These are phyloP conservation scores for Colletotrichum eremochloae DNA, from an alignment of 2,329 filamentous ascomycete genomes.

Conservation along the genomic window DNA sequence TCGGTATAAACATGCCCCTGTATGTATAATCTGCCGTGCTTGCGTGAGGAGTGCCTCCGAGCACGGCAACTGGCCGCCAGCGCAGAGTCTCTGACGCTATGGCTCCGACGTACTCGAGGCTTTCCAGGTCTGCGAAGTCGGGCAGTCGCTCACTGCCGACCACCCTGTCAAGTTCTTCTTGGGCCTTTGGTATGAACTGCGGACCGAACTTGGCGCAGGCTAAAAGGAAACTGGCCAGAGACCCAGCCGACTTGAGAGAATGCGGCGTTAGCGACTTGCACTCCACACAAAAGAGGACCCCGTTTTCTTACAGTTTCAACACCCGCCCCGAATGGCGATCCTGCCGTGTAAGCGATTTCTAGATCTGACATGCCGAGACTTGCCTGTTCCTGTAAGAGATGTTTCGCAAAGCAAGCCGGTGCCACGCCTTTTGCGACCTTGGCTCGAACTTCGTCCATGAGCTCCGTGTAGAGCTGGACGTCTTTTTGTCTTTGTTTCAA, in stretches of 20 bases:
- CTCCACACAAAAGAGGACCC: background rate
- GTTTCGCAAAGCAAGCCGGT: conserved; percentile 58
- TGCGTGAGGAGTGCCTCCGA: conserved; percentile 61
- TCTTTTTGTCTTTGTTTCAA: conserved; percentile 50
- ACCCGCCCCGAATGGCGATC: conserved; percentile 60
- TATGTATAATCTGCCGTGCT: conserved; percentile 58
- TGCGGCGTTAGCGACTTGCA: conserved; percentile 42
- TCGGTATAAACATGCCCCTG: conserved; percentile 59
- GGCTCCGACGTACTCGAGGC: conserved; percentile 53
- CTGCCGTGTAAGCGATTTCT: conserved; percentile 60
- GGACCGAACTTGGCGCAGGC: conserved; percentile 66
- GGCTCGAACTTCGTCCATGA: conserved; percentile 57
- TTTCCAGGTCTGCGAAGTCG: conserved; percentile 52
- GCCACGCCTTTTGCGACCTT: conserved; percentile 50
- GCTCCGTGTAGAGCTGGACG: conserved; percentile 54
- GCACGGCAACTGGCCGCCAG: conserved; percentile 56
- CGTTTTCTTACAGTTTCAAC: conserved; percentile 55
- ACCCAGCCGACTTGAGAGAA: conserved; percentile 62
- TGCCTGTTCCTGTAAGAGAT: conserved; percentile 57
- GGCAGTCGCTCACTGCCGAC: conserved; percentile 55
- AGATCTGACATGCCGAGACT: conserved; percentile 56
- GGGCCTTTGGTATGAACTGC: conserved; percentile 60
- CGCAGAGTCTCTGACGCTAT: conserved; percentile 56
- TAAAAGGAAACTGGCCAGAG: conserved; percentile 62
- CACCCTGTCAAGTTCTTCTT: conserved; percentile 55